Base-by-base conservation (phyloP, 306 rosid species). In the Abrus precatorius region DNA sequence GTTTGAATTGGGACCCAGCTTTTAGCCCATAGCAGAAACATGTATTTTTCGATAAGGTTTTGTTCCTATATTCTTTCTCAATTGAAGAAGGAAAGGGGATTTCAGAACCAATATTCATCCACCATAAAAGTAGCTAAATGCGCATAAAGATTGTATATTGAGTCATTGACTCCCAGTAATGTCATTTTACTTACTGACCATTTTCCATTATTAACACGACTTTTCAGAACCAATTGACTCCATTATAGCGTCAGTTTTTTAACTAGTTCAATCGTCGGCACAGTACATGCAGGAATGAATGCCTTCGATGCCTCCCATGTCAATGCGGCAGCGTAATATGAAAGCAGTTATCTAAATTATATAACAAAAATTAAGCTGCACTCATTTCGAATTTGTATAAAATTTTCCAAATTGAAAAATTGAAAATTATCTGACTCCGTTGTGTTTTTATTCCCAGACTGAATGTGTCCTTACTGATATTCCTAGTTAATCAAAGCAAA, bases 31-130 rank as follows among this genome's bases (percentile, higher is more conserved):
- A 40, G 81, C 14, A 79, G 48, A 66, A 56, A 49, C 73, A n/a
- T 73, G 78, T 73, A 38, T 67, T 57, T 20, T 56, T 9, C 1
- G 5, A 20, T 1, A 30, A 53, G 56, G 7, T 38, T 53, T 64
- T 53, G 66, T 11, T 54, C 13, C 5, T 20, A 1, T 30, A 7
- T 63, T 56, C n/a, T 30, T 20, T 30, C 52, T 61, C 62, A 5
- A 40, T 14, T 54, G 55, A 53, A 49, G 13, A 55, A 53, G 52
- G 45, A 48, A 54, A n/a, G 5, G n/a, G 62, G 11, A 61, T 33
- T 75, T 57, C 59, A 75, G 40, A 83, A 70, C 59, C 56, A 11
- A 20, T 49, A 70, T 73, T 77, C 9, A 48, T 49, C 63, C 50
- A 66, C 57, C 60, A 63, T 32, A 62, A 49, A n/a, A 8, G 63